Conservation (phyloP, 179 eudicot species). For the Camellia oleifera region DNA sequence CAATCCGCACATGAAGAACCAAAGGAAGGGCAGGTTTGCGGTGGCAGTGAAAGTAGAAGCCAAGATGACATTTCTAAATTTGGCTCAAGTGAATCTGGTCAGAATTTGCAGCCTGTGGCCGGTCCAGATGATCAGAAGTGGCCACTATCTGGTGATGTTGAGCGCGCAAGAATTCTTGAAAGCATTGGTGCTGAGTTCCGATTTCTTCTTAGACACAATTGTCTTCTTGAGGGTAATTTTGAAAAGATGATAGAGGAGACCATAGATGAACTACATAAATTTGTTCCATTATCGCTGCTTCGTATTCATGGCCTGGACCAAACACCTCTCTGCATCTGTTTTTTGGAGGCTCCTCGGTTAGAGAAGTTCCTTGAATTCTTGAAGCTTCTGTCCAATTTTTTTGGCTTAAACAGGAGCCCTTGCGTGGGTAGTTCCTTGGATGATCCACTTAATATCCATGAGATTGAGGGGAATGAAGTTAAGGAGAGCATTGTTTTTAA, state of each 20-base stretch:
- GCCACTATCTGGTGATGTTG: conserved; percentile 46
- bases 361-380: conserved; percentile 31
- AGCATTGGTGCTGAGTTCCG: conserved; percentile 39
- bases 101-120: not conserved
- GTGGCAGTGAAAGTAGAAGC: too few species aligned
- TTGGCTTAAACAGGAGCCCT: conserved; percentile 25
- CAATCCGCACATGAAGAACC: too few species aligned
- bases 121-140: conserved; percentile 19
- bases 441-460: conserved; percentile 14
- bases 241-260: conserved; percentile 35
- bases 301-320: conserved; percentile 38
- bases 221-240: conserved; percentile 35
- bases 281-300: conserved; percentile 40
- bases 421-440: not conserved
- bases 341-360: conserved; percentile 26
- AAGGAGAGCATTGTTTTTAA: conserved; percentile 32
- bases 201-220: conserved; percentile 34
- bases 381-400: conserved; percentile 31
- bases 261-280: conserved; percentile 35
- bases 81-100: too few species aligned
- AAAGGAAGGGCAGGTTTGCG: too few species aligned
- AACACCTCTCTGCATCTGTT: too few species aligned
- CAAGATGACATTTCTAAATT: too few species aligned
- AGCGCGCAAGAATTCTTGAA: conserved; percentile 42
- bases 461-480: not conserved